Conservation (phyloP, 1,284 basidiomycete genomes). For the Violaceomyces palustris region DNA sequence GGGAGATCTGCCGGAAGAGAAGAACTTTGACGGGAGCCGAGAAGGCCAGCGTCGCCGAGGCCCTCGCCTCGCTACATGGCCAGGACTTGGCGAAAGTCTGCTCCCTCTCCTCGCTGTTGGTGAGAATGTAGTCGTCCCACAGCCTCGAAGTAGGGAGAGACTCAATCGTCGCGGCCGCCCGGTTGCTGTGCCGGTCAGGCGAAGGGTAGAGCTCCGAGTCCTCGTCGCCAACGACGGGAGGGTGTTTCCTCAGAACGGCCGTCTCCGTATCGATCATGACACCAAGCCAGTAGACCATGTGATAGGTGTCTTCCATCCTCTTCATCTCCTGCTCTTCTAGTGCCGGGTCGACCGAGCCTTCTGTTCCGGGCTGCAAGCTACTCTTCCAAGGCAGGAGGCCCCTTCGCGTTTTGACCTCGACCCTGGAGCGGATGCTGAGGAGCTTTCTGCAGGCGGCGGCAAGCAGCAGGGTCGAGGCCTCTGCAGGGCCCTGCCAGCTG, state of each 20-base stretch:
- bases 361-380: background rate
- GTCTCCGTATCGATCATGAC: constrained; percentile 13
- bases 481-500: constrained; percentile 13
- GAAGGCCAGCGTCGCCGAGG: constrained; percentile 7
- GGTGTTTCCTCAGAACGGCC: constrained; percentile 8
- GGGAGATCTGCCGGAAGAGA: constrained; percentile 12
- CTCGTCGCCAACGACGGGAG: constrained; percentile 10
- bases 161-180: too few relatives aligned
- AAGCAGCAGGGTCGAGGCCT: constrained; percentile 13
- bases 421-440: constrained; percentile 11
- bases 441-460: constrained; percentile 13
- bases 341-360: background rate
- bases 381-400: constrained; percentile 6
- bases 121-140: constrained; percentile 16
- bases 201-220: constrained; percentile 11
- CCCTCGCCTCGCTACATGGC: constrained; percentile 5
- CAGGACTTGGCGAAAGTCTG: constrained; percentile 3
- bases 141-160: too few relatives aligned
- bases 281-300: constrained; percentile 14
- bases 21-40: constrained; percentile 13
- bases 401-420: constrained; percentile 7
- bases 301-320: constrained; percentile 13
- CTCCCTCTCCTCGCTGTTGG: constrained; percentile 4
- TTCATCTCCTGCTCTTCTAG: background rate
- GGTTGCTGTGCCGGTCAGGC: too few relatives aligned